These are phyloP conservation scores for Gossypium raimondii DNA, from an alignment of 345 rosid genomes.

Conservation along the genomic window DNA sequence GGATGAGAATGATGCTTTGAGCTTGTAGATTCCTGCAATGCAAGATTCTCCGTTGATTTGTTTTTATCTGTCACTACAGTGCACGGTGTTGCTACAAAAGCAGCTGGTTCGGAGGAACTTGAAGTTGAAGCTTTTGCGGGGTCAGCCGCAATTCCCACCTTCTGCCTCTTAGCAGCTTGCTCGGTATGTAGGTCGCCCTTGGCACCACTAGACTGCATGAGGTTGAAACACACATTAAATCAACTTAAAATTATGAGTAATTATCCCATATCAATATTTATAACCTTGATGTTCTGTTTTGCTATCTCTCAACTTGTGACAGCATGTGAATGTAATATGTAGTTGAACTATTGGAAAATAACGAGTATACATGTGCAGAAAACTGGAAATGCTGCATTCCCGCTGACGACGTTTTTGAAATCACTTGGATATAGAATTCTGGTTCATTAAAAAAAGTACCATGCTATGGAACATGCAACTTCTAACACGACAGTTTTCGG, in stretches of 20 bases:
- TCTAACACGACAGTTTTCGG: neutral
- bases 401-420: neutral
- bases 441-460: neutral
- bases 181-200: constrained; percentile 58
- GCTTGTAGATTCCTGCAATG: constrained; percentile 35
- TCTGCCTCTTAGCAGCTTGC: constrained; percentile 59
- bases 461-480: neutral
- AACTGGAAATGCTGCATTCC: neutral
- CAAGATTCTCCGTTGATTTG: constrained; percentile 36
- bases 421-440: neutral
- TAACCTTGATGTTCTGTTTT: neutral
- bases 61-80: constrained; percentile 30
- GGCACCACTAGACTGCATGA: constrained; percentile 65
- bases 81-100: constrained; percentile 18
- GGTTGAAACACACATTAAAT: constrained; percentile 4
- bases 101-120: constrained; percentile 35
- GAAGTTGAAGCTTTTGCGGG: constrained; percentile 27
- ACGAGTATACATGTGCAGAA: neutral
- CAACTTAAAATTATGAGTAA: neutral
- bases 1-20: constrained; percentile 43
- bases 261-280: neutral
- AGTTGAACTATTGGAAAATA: neutral
- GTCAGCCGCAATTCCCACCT: constrained; percentile 43
- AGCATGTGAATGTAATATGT: neutral
- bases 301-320: neutral